phyloP scores from a whole-genome alignment of 2,329 filamentous ascomycete species.

The Colletotrichum neosansevieriae region DNA sequence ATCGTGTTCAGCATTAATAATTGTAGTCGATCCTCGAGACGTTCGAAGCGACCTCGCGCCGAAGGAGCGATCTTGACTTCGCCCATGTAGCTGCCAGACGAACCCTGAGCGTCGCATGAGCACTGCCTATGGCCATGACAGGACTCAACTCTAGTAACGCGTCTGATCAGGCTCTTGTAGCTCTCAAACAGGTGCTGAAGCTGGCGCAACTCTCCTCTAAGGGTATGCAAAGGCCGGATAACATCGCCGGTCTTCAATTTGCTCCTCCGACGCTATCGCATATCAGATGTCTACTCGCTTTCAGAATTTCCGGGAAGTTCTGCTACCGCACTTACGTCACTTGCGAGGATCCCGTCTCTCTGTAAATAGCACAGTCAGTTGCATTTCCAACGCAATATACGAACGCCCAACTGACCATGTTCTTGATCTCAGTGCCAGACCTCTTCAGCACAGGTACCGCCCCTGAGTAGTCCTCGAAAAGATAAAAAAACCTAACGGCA shows the following conservation, averaged over 20 bases:
- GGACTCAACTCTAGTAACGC: conserved; percentile 63
- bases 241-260: conserved; percentile 62
- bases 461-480: conserved; percentile 75
- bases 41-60: conserved; percentile 68
- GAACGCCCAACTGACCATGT: conserved; percentile 55
- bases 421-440: conserved; percentile 59
- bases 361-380: conserved; percentile 35
- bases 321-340: conserved; percentile 46
- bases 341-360: conserved; percentile 51
- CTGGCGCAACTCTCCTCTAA: conserved; percentile 71
- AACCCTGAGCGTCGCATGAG: not conserved
- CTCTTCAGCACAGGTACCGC: conserved; percentile 66
- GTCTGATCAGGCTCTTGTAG: conserved; percentile 70
- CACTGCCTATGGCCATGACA: conserved; percentile 16
- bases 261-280: conserved; percentile 30
- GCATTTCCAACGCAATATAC: not conserved
- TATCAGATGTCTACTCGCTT: conserved; percentile 21
- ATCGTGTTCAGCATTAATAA: conserved; percentile 73
- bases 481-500: conserved; percentile 70
- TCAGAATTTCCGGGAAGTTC: not conserved
- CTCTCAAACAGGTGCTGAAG: conserved; percentile 71
- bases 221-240: conserved; percentile 67
- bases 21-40: conserved; percentile 69
- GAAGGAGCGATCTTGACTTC: conserved; percentile 54
- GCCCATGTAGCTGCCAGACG: not conserved